A percentile compares a stretch with the other conserved stretches of the same genome.
Conservation (phyloP, 768 basidiomycete genomes). For the Suillus variegatus region DNA sequence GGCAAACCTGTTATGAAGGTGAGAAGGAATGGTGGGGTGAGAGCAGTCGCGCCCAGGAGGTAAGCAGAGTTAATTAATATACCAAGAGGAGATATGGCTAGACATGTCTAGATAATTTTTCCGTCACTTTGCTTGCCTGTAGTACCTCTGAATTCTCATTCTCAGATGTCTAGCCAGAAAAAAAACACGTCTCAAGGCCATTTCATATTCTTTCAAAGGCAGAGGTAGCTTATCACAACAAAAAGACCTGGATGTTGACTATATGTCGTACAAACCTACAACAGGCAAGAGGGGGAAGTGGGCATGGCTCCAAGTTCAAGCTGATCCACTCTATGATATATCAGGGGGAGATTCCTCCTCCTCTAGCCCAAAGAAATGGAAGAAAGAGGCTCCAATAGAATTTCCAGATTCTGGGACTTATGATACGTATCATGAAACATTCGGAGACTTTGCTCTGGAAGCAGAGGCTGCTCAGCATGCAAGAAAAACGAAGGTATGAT, state of each 20-base stretch:
- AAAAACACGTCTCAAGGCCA: background rate
- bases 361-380: background rate
- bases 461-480: background rate
- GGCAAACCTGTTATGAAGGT: background rate
- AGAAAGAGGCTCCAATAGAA: background rate
- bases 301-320: background rate
- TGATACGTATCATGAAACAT: background rate
- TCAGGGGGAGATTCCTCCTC: background rate
- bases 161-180: background rate
- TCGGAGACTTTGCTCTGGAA: background rate
- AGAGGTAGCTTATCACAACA: background rate
- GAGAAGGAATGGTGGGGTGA: too few relatives aligned
- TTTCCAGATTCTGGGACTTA: background rate
- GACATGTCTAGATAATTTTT: background rate
- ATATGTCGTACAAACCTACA: background rate
- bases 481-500: background rate
- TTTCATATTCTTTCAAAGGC: conserved; percentile 2
- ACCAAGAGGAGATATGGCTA: background rate
- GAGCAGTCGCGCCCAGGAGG: too few relatives aligned
- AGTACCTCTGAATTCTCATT: background rate
- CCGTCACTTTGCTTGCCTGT: background rate
- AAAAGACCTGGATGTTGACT: background rate
- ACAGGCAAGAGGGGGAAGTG: background rate
- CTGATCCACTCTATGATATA: background rate
- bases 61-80: background rate